Conservation (phyloP, 352 stramenopile genomes). For the Pythium phragmiticola region DNA sequence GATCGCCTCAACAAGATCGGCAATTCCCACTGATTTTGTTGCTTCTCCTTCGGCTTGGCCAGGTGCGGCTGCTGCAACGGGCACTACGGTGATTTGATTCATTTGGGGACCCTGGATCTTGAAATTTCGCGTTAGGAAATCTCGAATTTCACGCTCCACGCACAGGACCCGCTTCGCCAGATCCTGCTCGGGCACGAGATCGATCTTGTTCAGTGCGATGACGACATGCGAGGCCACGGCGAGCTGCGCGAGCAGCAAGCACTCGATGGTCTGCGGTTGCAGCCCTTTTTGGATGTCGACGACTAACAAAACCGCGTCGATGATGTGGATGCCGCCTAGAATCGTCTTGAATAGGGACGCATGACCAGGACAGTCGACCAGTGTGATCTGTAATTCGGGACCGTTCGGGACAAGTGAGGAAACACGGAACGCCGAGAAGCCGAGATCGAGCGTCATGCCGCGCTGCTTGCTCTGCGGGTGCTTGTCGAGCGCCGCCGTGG, state of each 20-base stretch:
- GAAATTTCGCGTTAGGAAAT: slow-evolving; percentile 51
- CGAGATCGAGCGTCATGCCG: slow-evolving; percentile 98
- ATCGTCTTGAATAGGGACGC: slow-evolving; percentile 99
- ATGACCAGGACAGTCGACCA: slow-evolving; percentile 96
- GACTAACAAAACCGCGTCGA: slow-evolving; percentile 98
- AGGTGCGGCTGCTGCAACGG: slow-evolving; percentile 62
- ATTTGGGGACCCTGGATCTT: background rate
- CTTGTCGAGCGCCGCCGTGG: slow-evolving; percentile 98
- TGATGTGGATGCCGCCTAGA: slow-evolving; percentile 98
- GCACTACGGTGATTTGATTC: slow-evolving; percentile 86
- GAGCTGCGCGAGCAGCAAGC: slow-evolving; percentile 95
- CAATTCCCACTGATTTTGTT: slow-evolving; percentile 45
- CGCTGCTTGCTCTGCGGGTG: slow-evolving; percentile 94
- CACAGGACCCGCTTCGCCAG: slow-evolving; percentile 55
- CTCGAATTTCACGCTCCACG: slow-evolving; percentile 70
- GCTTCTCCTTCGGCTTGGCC: slow-evolving; percentile 13
- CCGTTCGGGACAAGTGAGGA: slow-evolving; percentile 25
- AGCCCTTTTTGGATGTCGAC: slow-evolving; percentile 97
- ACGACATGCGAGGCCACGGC: slow-evolving; percentile 88
- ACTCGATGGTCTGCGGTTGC: slow-evolving; percentile 98
- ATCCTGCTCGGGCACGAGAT: slow-evolving; percentile 86
- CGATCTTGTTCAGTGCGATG: slow-evolving; percentile 96
- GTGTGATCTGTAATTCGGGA: slow-evolving; percentile 90
- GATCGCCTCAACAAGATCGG: slow-evolving; percentile 59
- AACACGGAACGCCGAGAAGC: slow-evolving; percentile 96